These are phyloP conservation scores for Phalaenopsis aphrodite DNA, from an alignment of 106 monocot species.

Conservation along the genomic window DNA sequence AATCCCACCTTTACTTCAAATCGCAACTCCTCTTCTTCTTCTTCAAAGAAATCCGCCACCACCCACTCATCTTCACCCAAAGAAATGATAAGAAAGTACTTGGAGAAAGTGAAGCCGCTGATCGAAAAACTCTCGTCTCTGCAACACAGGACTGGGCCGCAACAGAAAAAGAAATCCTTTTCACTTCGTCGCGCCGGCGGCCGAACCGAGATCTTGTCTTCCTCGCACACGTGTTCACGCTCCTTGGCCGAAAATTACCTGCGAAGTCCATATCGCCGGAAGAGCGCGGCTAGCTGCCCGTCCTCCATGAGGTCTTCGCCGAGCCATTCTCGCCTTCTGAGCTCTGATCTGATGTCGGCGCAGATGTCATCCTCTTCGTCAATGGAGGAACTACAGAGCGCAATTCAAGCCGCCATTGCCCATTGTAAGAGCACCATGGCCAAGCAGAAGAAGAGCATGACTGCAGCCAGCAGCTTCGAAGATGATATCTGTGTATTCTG, in stretches of 20 bases:
- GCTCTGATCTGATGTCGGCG: not conserved
- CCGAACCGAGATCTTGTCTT: constrained; percentile 9
- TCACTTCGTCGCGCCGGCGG: not conserved
- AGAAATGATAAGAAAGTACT: constrained; percentile 79
- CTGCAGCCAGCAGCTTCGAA: not conserved
- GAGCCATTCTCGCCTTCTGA: constrained; percentile 64
- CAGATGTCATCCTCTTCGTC: constrained; percentile 28
- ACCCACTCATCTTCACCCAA: constrained; percentile 28
- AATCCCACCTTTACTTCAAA: constrained; percentile 8
- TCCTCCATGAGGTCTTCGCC: constrained; percentile 90
- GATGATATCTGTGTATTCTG: not conserved
- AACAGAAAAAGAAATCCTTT: constrained; percentile 44
- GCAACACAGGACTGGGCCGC: constrained; percentile 23
- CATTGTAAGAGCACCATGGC: constrained; percentile 81
- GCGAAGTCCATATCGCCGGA: constrained; percentile 36
- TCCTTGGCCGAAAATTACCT: constrained; percentile 75
- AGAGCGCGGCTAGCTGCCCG: constrained; percentile 56
- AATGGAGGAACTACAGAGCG: constrained; percentile 92
- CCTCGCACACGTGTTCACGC: constrained; percentile 3
- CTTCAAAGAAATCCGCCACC: constrained; percentile 7
- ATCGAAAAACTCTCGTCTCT: constrained; percentile 56
- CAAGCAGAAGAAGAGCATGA: not conserved
- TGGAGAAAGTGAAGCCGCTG: constrained; percentile 74
- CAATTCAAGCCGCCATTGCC: constrained; percentile 82
- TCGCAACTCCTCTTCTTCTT: constrained; percentile 2